A percentile compares a stretch with the other conserved stretches of the same genome.
These are phyloP conservation scores for Fusarium luffae DNA, from an alignment of 2,329 filamentous ascomycete genomes.

Conservation along the genomic window DNA sequence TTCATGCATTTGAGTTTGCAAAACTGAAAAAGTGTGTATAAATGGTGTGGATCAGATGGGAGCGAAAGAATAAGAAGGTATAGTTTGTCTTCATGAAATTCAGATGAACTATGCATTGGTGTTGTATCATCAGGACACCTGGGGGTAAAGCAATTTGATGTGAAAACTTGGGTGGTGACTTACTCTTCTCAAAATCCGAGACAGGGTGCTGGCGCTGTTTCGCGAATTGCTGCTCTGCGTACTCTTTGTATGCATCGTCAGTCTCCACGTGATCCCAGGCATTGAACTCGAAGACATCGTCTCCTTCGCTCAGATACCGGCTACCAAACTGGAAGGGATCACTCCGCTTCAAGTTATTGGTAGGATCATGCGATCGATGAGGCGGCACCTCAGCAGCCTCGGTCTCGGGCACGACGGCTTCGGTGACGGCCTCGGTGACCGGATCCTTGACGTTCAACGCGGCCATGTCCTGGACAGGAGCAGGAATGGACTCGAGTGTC, in stretches of 20 bases:
- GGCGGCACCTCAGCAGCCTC: conserved; percentile 56
- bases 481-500: conserved; percentile 32
- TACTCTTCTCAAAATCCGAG: conserved; percentile 90
- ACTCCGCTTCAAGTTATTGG: conserved; percentile 82
- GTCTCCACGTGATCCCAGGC: conserved; percentile 98
- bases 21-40: conserved; percentile 29
- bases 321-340: conserved; percentile 98
- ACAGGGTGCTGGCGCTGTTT: conserved; percentile 89
- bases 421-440: conserved; percentile 31
- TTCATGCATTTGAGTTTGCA: conserved; percentile 17
- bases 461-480: conserved; percentile 42
- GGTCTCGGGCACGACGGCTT: conserved; percentile 24
- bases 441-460: conserved; percentile 44
- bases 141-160: conserved; percentile 12
- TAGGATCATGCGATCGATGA: conserved; percentile 77
- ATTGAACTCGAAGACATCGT: conserved; percentile 97
- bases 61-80: conserved; percentile 73
- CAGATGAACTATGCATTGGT: conserved; percentile 78
- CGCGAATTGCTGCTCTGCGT: conserved; percentile 84
- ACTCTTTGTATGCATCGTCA: conserved; percentile 87
- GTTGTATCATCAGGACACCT: conserved; percentile 67
- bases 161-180: conserved; percentile 48
- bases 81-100: conserved; percentile 71
- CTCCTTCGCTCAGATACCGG: conserved; percentile 82
- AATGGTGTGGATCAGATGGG: conserved; percentile 69